Evolutionary conservation across 2,329 filamentous ascomycete species (phyloP).

Genomic region (Arachnomyces sp.): DNA sequence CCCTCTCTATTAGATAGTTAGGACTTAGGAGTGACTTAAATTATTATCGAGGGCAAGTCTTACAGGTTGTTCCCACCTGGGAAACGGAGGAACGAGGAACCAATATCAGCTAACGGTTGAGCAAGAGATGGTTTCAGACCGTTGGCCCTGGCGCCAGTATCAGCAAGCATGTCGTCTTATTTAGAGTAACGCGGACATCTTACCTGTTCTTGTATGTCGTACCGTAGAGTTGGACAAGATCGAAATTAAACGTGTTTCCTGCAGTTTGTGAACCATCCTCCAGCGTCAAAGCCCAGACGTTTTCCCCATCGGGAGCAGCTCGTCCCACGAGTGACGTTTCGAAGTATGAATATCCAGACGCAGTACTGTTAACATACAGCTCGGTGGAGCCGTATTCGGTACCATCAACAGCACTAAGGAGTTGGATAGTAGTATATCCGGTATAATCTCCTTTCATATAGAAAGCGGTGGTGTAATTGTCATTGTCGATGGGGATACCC

Average conservation of each 20-base stretch:
- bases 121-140: constrained; percentile 51
- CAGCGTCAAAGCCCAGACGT: constrained; percentile 49
- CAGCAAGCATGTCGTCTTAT: constrained; percentile 17
- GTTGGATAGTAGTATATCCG: constrained; percentile 18
- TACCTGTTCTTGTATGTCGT: constrained; percentile 49
- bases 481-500: constrained; percentile 21
- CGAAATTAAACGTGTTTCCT: constrained; percentile 45
- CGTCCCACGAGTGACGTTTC: constrained; percentile 18
- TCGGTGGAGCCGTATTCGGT: constrained; percentile 20
- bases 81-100: constrained; percentile 54
- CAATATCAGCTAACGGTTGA: constrained; percentile 44
- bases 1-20: constrained; percentile 17
- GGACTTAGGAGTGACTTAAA: background rate
- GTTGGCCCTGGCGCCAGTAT: constrained; percentile 33
- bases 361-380: constrained; percentile 18
- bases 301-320: constrained; percentile 35
- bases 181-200: constrained; percentile 18
- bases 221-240: constrained; percentile 52
- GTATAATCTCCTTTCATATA: constrained; percentile 25
- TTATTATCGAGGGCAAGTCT: constrained; percentile 4
- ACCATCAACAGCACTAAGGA: constrained; percentile 18
- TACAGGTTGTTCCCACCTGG: constrained; percentile 57
- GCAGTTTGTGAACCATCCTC: constrained; percentile 33
- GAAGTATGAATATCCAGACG: constrained; percentile 14
- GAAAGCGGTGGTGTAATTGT: constrained; percentile 22